These are phyloP conservation scores for Meripilus lineatus DNA, from an alignment of 1,284 basidiomycete species.

Conservation along the genomic window DNA sequence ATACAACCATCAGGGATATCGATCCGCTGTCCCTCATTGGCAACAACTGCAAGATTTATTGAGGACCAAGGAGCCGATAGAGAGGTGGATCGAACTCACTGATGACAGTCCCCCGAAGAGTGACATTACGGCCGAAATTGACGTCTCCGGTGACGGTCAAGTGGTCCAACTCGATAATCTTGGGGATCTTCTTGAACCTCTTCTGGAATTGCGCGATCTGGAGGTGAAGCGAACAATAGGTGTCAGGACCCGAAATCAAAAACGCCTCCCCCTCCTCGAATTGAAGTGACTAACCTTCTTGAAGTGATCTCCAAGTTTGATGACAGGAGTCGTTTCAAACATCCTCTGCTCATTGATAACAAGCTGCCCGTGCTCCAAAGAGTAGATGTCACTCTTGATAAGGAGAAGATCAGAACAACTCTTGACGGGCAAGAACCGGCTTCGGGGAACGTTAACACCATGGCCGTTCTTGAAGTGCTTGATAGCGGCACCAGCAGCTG, in stretches of 20 bases:
- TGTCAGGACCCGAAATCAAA: constrained; percentile 25
- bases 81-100: constrained; percentile 27
- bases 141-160: constrained; percentile 97
- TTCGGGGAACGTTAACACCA: constrained; percentile 97
- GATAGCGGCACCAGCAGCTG: constrained; percentile 96
- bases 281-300: constrained; percentile 46
- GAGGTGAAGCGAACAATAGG: no score
- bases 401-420: constrained; percentile 88
- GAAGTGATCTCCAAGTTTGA: constrained; percentile 95
- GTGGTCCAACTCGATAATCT: constrained; percentile 92
- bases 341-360: constrained; percentile 87
- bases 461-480: constrained; percentile 95
- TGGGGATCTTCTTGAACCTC: constrained; percentile 95
- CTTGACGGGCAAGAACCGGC: constrained; percentile 96
- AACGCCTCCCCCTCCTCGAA: no score
- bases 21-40: constrained; percentile 93
- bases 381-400: constrained; percentile 98
- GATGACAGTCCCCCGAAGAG: constrained; percentile 84
- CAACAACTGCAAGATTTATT: constrained; percentile 69
- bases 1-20: constrained; percentile 95
- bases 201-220: constrained; percentile 95
- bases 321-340: constrained; percentile 94
- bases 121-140: constrained; percentile 92
- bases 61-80: no score
- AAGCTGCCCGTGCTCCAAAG: constrained; percentile 90